These are phyloP conservation scores for Whalleya microplaca DNA, from an alignment of 2,329 filamentous ascomycete genomes.

Conservation along the genomic window DNA sequence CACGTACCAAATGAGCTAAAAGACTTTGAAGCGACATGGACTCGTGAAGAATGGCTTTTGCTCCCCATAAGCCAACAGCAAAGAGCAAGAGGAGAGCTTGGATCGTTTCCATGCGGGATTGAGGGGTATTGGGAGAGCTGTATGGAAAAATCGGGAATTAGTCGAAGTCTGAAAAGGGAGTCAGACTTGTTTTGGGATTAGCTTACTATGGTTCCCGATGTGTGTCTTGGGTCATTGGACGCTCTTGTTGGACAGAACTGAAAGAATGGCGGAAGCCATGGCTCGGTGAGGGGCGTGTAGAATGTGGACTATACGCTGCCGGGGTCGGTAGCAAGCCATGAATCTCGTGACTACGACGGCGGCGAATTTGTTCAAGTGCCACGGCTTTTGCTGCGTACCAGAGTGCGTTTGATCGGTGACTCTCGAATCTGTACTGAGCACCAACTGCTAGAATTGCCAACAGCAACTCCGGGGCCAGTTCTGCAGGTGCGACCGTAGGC, in stretches of 20 bases:
- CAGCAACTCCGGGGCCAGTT: slow-evolving; percentile 69
- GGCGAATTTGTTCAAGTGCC: slow-evolving; percentile 60
- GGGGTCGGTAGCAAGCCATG: slow-evolving; percentile 60
- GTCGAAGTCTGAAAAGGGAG: not conserved
- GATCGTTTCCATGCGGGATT: slow-evolving; percentile 65
- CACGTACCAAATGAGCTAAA: slow-evolving; percentile 60
- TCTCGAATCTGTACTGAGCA: slow-evolving; percentile 68
- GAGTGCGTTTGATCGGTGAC: slow-evolving; percentile 59
- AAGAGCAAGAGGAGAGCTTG: slow-evolving; percentile 66
- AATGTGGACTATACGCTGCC: slow-evolving; percentile 63
- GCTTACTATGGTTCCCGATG: slow-evolving; percentile 63
- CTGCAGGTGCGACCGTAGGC: slow-evolving; percentile 64
- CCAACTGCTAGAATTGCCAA: slow-evolving; percentile 70
- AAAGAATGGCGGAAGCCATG: slow-evolving; percentile 62
- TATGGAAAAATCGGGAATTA: slow-evolving; percentile 14
- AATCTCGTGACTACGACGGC: slow-evolving; percentile 60
- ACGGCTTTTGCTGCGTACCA: slow-evolving; percentile 66
- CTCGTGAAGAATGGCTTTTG: slow-evolving; percentile 63
- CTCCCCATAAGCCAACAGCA: slow-evolving; percentile 63
- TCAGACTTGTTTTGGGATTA: not conserved
- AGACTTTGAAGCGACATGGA: slow-evolving; percentile 62
- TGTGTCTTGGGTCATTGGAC: slow-evolving; percentile 60
- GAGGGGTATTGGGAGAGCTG: slow-evolving; percentile 62
- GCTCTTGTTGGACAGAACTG: slow-evolving; percentile 60
- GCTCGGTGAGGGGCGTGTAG: slow-evolving; percentile 61